A percentile compares a stretch with the other conserved stretches of the same genome.
These are phyloP conservation scores for Aureobasidium subglaciale DNA, from an alignment of 2,329 filamentous ascomycete species.

Conservation along the genomic window DNA sequence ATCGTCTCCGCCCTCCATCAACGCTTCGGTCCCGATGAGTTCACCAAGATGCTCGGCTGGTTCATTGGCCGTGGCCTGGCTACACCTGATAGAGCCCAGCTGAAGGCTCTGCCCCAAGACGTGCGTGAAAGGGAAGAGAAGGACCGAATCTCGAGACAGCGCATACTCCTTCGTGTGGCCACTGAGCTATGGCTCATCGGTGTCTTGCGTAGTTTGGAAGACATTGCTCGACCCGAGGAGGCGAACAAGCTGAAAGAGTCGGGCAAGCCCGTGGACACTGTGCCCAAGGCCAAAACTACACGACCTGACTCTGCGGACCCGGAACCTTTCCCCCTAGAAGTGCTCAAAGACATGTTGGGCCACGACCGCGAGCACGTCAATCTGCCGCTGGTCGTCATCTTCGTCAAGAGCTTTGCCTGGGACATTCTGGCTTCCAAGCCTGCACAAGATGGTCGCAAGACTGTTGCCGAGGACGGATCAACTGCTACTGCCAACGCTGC, in stretches of 20 bases:
- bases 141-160: slow-evolving; percentile 78
- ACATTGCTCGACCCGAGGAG: slow-evolving; percentile 59
- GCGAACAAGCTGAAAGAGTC: slow-evolving; percentile 53
- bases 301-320: slow-evolving; percentile 58
- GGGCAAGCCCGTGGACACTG: slow-evolving; percentile 45
- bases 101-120: slow-evolving; percentile 74
- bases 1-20: slow-evolving; percentile 93
- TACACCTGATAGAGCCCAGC: slow-evolving; percentile 74
- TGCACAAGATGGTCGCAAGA: slow-evolving; percentile 71
- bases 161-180: slow-evolving; percentile 78
- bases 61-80: slow-evolving; percentile 83
- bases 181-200: slow-evolving; percentile 95
- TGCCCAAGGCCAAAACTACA: slow-evolving; percentile 49
- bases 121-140: slow-evolving; percentile 92
- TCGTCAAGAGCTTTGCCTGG: slow-evolving; percentile 95
- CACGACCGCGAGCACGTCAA: slow-evolving; percentile 91
- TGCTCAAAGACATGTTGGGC: slow-evolving; percentile 92
- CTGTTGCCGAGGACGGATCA: slow-evolving; percentile 71
- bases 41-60: slow-evolving; percentile 89
- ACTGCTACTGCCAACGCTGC: slow-evolving; percentile 47
- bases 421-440: slow-evolving; percentile 80
- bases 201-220: slow-evolving; percentile 72
- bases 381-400: slow-evolving; percentile 82
- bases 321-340: slow-evolving; percentile 92
- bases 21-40: slow-evolving; percentile 82